A percentile compares a stretch with the other conserved stretches of the same genome.
Conservation (phyloP, 2,329 filamentous ascomycete species). For the Neobulgaria alba region DNA sequence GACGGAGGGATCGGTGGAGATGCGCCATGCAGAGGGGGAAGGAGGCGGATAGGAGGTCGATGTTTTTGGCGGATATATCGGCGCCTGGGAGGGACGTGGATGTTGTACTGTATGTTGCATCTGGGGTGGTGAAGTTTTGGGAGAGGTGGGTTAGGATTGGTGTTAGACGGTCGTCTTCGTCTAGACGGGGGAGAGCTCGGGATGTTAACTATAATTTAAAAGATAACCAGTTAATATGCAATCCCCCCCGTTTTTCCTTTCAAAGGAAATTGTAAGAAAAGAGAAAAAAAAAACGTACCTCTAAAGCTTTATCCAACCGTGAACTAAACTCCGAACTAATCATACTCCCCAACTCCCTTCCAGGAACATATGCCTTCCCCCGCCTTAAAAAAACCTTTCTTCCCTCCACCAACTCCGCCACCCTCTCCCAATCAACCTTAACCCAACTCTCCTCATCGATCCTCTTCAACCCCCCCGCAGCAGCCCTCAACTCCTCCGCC, state of each 20-base stretch:
- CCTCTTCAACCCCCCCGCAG: conserved; percentile 27
- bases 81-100: conserved; percentile 58
- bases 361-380: conserved; percentile 87
- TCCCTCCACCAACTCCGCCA: conserved; percentile 80
- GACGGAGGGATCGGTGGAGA: conserved; percentile 75
- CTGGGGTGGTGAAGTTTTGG: conserved; percentile 89
- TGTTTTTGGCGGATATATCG: conserved; percentile 66
- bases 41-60: conserved; percentile 71
- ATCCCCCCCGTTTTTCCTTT: conserved; percentile 1
- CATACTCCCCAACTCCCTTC: conserved; percentile 79
- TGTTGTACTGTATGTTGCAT: conserved; percentile 66
- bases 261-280: background rate
- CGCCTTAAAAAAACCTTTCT: conserved; percentile 66
- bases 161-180: conserved; percentile 87
- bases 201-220: conserved; percentile 59
- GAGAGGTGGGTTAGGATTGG: conserved; percentile 76
- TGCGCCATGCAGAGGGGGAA: conserved; percentile 94
- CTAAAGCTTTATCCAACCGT: conserved; percentile 70
- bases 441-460: conserved; percentile 82
- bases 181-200: conserved; percentile 81
- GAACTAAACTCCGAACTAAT: conserved; percentile 79
- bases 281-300: conserved; percentile 43
- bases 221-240: background rate
- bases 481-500: conserved; percentile 27
- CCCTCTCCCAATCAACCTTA: conserved; percentile 92